Evolutionary conservation across 2,329 filamentous ascomycete genomes (phyloP).

Genomic region (Verticillium tricorpus): DNA sequence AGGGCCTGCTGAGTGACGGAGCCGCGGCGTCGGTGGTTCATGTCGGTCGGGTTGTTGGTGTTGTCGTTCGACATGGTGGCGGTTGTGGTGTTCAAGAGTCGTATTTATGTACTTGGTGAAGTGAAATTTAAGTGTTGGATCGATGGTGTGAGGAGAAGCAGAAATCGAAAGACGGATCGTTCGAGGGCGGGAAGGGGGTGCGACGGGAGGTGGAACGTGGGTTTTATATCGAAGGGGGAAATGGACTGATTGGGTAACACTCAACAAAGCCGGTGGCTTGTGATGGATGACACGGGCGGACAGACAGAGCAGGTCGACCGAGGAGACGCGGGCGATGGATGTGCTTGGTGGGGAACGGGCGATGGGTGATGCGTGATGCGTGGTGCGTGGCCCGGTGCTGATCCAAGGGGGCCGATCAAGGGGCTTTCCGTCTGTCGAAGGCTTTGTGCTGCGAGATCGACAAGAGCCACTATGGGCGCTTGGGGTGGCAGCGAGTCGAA

Average conservation of each 20-base stretch:
- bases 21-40: slow-evolving; percentile 41
- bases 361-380: slow-evolving; percentile 6
- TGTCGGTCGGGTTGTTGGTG: slow-evolving; percentile 10
- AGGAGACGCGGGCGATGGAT: slow-evolving; percentile 1
- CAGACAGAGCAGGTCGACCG: slow-evolving; percentile 6
- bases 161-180: slow-evolving; percentile 12
- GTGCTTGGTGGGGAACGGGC: not conserved
- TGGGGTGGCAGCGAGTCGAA: not conserved
- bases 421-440: slow-evolving; percentile 4
- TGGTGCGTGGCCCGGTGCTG: not conserved
- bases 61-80: slow-evolving; percentile 13
- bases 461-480: not conserved
- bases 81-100: not conserved
- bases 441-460: not conserved
- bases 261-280: not conserved
- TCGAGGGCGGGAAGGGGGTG: slow-evolving; percentile 7
- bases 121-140: slow-evolving; percentile 4
- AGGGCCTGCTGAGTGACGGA: slow-evolving; percentile 55
- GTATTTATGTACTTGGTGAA: not conserved
- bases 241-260: slow-evolving; percentile 9
- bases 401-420: slow-evolving; percentile 11
- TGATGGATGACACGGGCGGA: slow-evolving; percentile 6
- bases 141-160: slow-evolving; percentile 10
- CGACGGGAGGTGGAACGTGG: slow-evolving; percentile 5
- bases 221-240: slow-evolving; percentile 10